These are phyloP conservation scores for Xylaria curta DNA, from an alignment of 495 filamentous ascomycete species.

Conservation along the genomic window DNA sequence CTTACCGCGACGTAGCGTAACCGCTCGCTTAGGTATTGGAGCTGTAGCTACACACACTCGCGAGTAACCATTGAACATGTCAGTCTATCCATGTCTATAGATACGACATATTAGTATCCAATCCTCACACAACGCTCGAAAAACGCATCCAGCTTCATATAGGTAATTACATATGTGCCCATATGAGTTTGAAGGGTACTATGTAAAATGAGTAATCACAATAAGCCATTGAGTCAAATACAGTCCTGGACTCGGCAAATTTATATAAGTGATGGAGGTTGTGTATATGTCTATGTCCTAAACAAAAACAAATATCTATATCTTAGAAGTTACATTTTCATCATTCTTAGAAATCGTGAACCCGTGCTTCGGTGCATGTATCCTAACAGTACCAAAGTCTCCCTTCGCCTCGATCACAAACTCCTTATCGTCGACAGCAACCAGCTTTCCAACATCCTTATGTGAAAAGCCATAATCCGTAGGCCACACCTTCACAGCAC, in stretches of 20 bases:
- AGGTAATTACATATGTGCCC: too few relatives aligned
- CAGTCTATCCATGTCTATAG: not conserved
- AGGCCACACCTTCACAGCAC: conserved; percentile 60
- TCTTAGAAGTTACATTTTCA: conserved; percentile 19
- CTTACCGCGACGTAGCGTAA: not conserved
- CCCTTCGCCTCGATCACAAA: conserved; percentile 58
- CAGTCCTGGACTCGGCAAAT: too few relatives aligned
- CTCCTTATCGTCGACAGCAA: conserved; percentile 54
- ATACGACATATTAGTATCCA: not conserved
- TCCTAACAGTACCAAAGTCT: conserved; percentile 48
- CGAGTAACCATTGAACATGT: not conserved
- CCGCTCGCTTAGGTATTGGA: not conserved
- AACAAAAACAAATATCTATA: not conserved
- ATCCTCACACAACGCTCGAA: not conserved
- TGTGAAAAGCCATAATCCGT: conserved; percentile 61
- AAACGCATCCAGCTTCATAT: not conserved
- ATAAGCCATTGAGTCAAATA: not conserved
- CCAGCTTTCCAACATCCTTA: conserved; percentile 59
- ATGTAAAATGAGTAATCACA: not conserved
- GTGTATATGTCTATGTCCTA: not conserved
- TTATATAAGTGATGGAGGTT: not conserved
- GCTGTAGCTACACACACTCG: not conserved
- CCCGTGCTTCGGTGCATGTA: conserved; percentile 63
- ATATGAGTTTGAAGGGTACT: not conserved
- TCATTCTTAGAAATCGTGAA: conserved; percentile 53